Evolutionary conservation across 305 asterid genomes (phyloP).

Genomic region (Striga hermonthica): DNA sequence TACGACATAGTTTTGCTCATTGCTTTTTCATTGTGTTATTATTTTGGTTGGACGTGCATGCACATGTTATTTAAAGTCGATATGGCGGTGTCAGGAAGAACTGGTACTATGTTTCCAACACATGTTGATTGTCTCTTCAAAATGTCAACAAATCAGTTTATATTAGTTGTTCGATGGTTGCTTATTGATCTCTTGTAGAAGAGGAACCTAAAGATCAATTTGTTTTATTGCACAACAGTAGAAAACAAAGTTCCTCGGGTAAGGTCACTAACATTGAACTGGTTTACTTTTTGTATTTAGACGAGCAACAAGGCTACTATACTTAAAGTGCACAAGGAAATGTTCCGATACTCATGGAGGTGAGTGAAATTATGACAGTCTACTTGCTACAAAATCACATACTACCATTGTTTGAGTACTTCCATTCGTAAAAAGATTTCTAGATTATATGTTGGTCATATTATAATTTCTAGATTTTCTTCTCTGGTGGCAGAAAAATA

Average conservation of each 20-base stretch:
- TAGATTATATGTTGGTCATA: no score
- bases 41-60: not conserved
- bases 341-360: conserved; percentile 99
- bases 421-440: no score
- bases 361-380: conserved; percentile 39
- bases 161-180: not conserved
- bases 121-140: not conserved
- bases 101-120: conserved; percentile 23
- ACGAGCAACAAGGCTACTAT: conserved; percentile 83
- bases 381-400: conserved; percentile 6
- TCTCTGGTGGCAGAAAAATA: no score
- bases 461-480: no score
- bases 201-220: conserved; percentile 16
- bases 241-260: conserved; percentile 98
- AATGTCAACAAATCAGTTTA: not conserved
- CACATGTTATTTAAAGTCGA: conserved; percentile 15
- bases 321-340: conserved; percentile 93
- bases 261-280: conserved; percentile 81
- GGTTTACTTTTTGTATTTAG: conserved; percentile 95
- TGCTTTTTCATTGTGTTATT: no score
- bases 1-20: not conserved
- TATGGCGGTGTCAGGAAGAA: no score
- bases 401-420: no score
- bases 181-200: conserved; percentile 2
- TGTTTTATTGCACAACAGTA: conserved; percentile 60